Evolutionary conservation across 495 filamentous ascomycete genomes (phyloP).

Genomic region (Lasiosphaeriaceae sp.): DNA sequence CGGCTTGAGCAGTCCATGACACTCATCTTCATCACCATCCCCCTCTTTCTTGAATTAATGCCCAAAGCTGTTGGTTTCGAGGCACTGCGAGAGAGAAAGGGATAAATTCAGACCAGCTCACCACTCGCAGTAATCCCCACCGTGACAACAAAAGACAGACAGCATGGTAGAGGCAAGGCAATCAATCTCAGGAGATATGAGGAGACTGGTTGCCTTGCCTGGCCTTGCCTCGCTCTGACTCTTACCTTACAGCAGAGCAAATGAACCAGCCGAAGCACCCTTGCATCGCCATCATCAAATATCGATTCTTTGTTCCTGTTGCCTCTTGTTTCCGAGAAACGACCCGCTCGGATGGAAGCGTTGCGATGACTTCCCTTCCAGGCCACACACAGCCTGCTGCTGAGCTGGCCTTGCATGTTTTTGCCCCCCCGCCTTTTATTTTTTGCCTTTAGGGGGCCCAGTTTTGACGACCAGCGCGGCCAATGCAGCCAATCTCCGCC

Average conservation of each 20-base stretch:
- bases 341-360: background rate
- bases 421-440: slow-evolving; percentile 23
- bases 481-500: slow-evolving; percentile 23
- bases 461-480: slow-evolving; percentile 19
- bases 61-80: no score
- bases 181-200: no score
- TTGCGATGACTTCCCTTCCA: background rate
- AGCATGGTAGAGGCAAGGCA: no score
- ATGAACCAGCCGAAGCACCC: slow-evolving; percentile 2
- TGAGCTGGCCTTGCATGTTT: slow-evolving; percentile 36
- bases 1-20: no score
- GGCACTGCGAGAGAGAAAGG: no score
- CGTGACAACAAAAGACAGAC: no score
- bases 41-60: no score
- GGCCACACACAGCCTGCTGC: slow-evolving; percentile 12
- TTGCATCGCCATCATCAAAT: slow-evolving; percentile 11
- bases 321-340: background rate
- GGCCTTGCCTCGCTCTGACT: no score
- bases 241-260: no score
- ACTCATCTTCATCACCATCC: no score
- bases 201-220: background rate
- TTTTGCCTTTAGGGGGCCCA: slow-evolving; percentile 10
- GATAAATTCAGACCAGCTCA: no score
- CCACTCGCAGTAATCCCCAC: no score
- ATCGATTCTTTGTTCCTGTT: background rate